These are phyloP conservation scores for Metarhizium guizhouense DNA, from an alignment of 2,329 filamentous ascomycete genomes.

Conservation along the genomic window DNA sequence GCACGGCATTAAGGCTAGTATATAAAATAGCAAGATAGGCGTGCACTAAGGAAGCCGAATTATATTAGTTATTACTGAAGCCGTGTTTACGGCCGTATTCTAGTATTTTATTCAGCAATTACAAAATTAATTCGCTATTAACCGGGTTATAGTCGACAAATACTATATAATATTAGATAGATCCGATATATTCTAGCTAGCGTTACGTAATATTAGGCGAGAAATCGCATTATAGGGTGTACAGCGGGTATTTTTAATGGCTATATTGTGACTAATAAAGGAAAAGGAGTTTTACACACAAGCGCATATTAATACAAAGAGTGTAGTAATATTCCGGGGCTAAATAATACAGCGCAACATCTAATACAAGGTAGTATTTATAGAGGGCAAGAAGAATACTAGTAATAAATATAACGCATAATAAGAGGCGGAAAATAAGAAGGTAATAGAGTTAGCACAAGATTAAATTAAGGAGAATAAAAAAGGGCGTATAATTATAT, in stretches of 20 bases:
- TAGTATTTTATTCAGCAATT: constrained; percentile 4
- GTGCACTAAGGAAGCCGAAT: neutral
- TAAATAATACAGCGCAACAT: constrained; percentile 1
- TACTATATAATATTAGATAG: constrained; percentile 2
- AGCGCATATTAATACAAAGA: neutral
- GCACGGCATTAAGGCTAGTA: too few species aligned
- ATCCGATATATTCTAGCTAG: neutral
- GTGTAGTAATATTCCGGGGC: neutral
- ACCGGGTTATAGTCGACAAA: constrained; percentile 6
- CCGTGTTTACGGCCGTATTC: constrained; percentile 3
- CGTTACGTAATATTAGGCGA: neutral
- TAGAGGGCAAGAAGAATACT: neutral
- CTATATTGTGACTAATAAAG: constrained; percentile 3
- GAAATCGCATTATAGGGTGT: constrained; percentile 1
- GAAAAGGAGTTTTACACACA: neutral
- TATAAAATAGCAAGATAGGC: neutral
- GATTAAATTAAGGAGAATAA: too few species aligned
- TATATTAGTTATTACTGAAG: constrained; percentile 4
- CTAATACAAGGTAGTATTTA: neutral
- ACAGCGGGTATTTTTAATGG: constrained; percentile 7
- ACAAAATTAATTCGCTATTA: neutral
- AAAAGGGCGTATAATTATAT: too few species aligned
- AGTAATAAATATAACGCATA: neutral
- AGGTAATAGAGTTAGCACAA: neutral
- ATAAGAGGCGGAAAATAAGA: neutral